Conservation (phyloP, 2,329 filamentous ascomycete species). For the Fusarium concolor region DNA sequence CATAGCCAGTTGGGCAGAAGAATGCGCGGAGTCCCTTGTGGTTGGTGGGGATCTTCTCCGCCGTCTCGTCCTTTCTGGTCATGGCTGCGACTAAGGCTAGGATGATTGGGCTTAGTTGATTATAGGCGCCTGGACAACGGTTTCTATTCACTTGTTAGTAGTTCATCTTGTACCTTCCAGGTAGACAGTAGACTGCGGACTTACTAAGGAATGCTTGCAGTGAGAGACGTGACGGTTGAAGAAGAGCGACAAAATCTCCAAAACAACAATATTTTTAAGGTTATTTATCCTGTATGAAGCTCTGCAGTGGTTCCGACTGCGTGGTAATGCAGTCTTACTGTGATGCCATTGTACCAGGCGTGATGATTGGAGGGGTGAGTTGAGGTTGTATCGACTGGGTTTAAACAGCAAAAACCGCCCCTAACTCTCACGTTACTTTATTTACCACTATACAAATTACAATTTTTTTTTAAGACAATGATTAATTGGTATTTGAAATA, state of each 20-base stretch:
- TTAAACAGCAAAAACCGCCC: conserved; percentile 7
- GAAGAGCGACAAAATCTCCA: background rate
- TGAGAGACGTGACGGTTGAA: background rate
- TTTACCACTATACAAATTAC: background rate
- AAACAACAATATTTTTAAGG: background rate
- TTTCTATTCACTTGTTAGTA: background rate
- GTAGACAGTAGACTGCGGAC: no score
- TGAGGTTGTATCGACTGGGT: background rate
- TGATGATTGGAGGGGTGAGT: background rate
- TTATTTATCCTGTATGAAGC: background rate
- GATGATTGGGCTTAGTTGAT: no score
- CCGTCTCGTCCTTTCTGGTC: background rate
- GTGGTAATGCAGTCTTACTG: conserved; percentile 1
- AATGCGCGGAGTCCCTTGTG: conserved; percentile 3
- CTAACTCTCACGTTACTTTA: background rate
- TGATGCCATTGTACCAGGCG: background rate
- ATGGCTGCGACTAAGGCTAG: background rate
- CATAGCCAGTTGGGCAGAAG: background rate
- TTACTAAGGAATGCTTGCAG: background rate
- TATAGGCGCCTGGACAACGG: background rate
- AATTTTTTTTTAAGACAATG: background rate
- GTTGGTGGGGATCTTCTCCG: background rate
- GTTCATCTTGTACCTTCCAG: background rate
- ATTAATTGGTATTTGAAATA: background rate
- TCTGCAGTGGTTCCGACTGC: background rate